These are phyloP conservation scores for Aspergillus neoniger DNA, from an alignment of 2,329 filamentous ascomycete genomes.

Conservation along the genomic window DNA sequence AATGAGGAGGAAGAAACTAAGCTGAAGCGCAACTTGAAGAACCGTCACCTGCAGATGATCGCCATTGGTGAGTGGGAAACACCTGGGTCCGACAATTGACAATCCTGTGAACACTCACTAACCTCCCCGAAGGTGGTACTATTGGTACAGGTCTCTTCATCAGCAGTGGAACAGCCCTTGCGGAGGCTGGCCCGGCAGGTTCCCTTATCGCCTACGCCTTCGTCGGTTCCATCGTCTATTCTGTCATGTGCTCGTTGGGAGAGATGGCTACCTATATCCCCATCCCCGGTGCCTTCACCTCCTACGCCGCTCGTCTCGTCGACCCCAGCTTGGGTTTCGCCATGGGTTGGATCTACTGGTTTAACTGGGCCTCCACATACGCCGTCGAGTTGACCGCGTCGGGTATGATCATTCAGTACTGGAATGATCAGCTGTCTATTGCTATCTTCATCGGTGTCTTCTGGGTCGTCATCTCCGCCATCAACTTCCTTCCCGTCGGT, in stretches of 20 bases:
- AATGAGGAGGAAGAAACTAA: conserved; percentile 10
- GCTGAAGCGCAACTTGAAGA: conserved; percentile 26
- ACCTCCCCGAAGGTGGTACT: conserved; percentile 52
- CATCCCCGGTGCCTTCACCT: conserved; percentile 72
- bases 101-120: neutral
- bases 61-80: conserved; percentile 18
- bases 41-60: conserved; percentile 28
- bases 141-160: conserved; percentile 73
- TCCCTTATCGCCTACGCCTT: conserved; percentile 68
- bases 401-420: conserved; percentile 74
- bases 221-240: conserved; percentile 71
- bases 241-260: conserved; percentile 66
- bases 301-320: conserved; percentile 76
- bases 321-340: conserved; percentile 71
- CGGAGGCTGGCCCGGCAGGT: conserved; percentile 64
- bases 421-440: conserved; percentile 62
- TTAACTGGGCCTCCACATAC: conserved; percentile 72
- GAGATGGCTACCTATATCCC: conserved; percentile 79
- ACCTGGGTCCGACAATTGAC: neutral
- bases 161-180: conserved; percentile 63
- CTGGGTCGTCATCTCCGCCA: conserved; percentile 66
- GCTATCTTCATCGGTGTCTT: conserved; percentile 73
- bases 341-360: conserved; percentile 83
- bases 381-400: conserved; percentile 70
- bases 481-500: conserved; percentile 71